phyloP scores from a whole-genome alignment of 345 rosid species.

The Linum lewisii region DNA sequence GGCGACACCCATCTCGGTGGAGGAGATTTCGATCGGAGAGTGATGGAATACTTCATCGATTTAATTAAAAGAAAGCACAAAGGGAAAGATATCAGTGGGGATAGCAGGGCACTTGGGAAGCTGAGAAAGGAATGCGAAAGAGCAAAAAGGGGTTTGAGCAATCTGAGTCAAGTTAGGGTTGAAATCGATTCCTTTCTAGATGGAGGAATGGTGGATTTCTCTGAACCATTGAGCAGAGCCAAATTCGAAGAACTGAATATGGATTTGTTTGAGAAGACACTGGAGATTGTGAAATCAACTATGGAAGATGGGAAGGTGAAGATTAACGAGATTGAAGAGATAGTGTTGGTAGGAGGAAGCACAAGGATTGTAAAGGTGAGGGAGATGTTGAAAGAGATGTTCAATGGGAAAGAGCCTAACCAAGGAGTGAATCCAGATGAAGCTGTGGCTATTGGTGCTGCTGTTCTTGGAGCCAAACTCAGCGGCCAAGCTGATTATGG shows the following conservation, averaged over 20 bases:
- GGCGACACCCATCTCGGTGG: constrained; percentile 55
- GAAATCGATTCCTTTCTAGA: too few relatives aligned
- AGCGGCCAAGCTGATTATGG: constrained; percentile 25
- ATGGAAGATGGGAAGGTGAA: constrained; percentile 41
- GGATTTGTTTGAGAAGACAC: constrained; percentile 45
- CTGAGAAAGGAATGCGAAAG: constrained; percentile 45
- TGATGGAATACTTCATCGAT: too few relatives aligned
- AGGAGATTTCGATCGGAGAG: too few relatives aligned
- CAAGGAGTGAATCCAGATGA: constrained; percentile 56
- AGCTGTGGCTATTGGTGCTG: constrained; percentile 55
- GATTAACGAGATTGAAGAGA: too few relatives aligned
- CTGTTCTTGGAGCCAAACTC: constrained; percentile 44
- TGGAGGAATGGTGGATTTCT: too few relatives aligned
- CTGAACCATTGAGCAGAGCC: too few relatives aligned
- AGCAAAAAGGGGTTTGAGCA: constrained; percentile 45
- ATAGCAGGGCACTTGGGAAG: constrained; percentile 39
- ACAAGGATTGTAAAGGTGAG: too few relatives aligned
- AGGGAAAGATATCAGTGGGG: constrained; percentile 37
- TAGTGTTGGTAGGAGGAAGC: too few relatives aligned
- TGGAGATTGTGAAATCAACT: constrained; percentile 42
- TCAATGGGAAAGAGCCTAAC: too few relatives aligned
- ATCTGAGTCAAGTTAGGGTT: constrained; percentile 42
- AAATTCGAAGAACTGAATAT: constrained; percentile 42
- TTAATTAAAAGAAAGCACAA: constrained; percentile 37
- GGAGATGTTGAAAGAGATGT: too few relatives aligned